Evolutionary conservation across 441 rosid genomes (phyloP), one percentile per base, ranked within the genome.

Genomic region (Bruguiera hainesii): DNA sequence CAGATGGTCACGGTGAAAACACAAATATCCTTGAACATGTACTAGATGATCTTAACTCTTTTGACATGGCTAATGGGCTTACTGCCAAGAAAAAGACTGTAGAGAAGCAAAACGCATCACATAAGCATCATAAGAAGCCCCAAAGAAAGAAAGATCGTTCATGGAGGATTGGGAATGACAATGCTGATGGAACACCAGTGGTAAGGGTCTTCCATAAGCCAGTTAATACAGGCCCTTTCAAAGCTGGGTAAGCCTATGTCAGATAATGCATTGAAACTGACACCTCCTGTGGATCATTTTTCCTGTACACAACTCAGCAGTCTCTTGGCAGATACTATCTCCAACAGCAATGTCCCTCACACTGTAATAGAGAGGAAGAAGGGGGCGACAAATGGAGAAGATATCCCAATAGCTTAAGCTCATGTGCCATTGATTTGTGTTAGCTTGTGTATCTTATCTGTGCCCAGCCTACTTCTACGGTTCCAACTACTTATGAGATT

Each of bases 121-220:
- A 80, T 67, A 94, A 88, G 73, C 88, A 91, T 48, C 88, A 90
- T 73, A 90, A 79, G 79, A 93, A 93, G 81, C 87, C 91, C 23
- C 88, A 84, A 66, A 83, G 81, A 81, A 89, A 78, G 72, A 81
- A 85, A 62, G 89, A 93, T 70, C 78, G 97, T 0, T 71, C 87
- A 1, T 94, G 97, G 98, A 85, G 88, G 80, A 79, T 74, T 20
- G 83, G 80, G 46, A 89, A 88, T 68, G 88, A 84, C 31, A 84
- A 74, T 37, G 93, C 75, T 55, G 99, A 93, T 71, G 99, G 86
- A 75, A 83, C 78, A 93, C 96, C 98, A 3, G 76, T 82, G 28
- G 81, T 79, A 8, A 76, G 85, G 74, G 86, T 80, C 62, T 82
- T 79, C 78, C 89, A 84, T 69, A 91, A 94, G 75, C 83, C 87